Conservation (phyloP, 202 grass and related monocot genomes). For the Eragrostis tef region DNA sequence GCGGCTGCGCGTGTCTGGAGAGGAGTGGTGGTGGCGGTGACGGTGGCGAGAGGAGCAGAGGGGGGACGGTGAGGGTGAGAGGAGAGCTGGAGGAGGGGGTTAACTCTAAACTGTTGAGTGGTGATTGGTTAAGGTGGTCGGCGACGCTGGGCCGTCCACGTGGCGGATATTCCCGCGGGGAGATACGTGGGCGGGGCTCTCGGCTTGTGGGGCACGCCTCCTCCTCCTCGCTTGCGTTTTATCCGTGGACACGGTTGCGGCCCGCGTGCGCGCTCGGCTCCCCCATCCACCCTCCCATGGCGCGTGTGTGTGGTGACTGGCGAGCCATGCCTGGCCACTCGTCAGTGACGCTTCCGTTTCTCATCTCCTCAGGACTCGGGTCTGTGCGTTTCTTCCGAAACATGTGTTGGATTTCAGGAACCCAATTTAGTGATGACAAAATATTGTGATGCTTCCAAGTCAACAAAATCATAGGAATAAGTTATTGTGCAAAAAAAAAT, state of each 20-base stretch:
- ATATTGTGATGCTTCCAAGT: no score
- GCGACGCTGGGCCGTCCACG: constrained; percentile 66
- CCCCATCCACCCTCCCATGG: constrained; percentile 27
- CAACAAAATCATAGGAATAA: no score
- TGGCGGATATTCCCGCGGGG: constrained; percentile 62
- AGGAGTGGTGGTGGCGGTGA: constrained; percentile 19
- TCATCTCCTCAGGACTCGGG: neutral
- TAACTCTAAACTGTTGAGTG: constrained; percentile 36
- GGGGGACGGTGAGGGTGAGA: neutral
- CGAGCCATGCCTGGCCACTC: neutral
- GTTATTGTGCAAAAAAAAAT: no score
- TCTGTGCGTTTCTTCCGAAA: neutral
- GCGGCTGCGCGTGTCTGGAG: neutral
- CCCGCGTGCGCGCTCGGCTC: neutral
- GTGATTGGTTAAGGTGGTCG: constrained; percentile 55
- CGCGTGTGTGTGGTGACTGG: neutral
- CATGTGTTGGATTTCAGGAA: neutral
- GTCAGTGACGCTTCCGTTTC: constrained; percentile 14
- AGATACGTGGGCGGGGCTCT: constrained; percentile 45
- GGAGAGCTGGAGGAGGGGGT: neutral
- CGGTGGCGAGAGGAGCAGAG: neutral
- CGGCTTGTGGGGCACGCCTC: constrained; percentile 62
- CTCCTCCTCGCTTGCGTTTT: neutral
- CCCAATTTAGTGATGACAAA: neutral
- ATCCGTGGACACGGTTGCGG: constrained; percentile 23